A percentile compares a stretch with the other conserved stretches of the same genome.
These are phyloP conservation scores for Kuraishia molischiana DNA, from an alignment of 805 yeast species.

Conservation along the genomic window DNA sequence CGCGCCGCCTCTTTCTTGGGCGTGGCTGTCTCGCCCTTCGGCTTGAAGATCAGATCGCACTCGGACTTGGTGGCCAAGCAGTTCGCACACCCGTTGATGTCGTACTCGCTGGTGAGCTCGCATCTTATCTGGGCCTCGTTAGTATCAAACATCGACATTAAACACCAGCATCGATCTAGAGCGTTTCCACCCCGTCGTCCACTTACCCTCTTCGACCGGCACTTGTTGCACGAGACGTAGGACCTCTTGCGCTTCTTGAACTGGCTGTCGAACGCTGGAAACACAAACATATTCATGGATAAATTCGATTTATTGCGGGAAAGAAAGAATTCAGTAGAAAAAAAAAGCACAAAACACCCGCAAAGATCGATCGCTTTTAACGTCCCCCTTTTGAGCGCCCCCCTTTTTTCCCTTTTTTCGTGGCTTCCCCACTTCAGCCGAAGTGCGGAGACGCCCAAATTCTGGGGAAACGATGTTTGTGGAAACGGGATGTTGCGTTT, in stretches of 20 bases:
- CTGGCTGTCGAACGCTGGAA: slow-evolving; percentile 19
- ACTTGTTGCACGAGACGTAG: slow-evolving; percentile 17
- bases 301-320: too few species aligned
- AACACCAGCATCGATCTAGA: not conserved
- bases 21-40: not conserved
- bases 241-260: slow-evolving; percentile 20
- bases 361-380: too few species aligned
- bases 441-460: too few species aligned
- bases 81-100: slow-evolving; percentile 8
- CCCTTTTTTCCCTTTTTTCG: too few species aligned
- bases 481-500: too few species aligned
- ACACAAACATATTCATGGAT: slow-evolving; percentile 23
- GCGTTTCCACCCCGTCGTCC: too few species aligned
- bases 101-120: slow-evolving; percentile 8
- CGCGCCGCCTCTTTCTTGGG: not conserved
- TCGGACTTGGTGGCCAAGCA: slow-evolving; percentile 2
- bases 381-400: too few species aligned
- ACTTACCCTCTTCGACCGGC: slow-evolving; percentile 15
- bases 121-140: slow-evolving; percentile 6
- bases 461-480: too few species aligned
- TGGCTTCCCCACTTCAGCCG: too few species aligned
- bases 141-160: not conserved
- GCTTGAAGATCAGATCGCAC: not conserved
- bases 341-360: too few species aligned
- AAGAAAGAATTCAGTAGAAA: too few species aligned